These are phyloP conservation scores for Fomitopsis serialis DNA, from an alignment of 768 basidiomycete species.

Conservation along the genomic window DNA sequence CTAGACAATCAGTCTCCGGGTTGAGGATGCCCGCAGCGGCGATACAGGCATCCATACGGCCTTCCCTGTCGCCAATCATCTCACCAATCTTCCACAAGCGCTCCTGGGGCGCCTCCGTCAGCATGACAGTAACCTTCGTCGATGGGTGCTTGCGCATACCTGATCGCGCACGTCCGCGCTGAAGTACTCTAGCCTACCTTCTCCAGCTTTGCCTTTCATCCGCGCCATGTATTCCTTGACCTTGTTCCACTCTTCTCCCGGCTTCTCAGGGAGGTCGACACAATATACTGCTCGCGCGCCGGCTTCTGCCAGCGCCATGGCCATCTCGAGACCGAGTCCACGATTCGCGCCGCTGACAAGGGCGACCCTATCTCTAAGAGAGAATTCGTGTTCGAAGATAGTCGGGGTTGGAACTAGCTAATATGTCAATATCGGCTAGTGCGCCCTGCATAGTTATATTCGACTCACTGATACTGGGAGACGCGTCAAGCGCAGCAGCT, in stretches of 20 bases:
- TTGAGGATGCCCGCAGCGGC: constrained; percentile 69
- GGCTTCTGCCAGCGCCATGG: constrained; percentile 64
- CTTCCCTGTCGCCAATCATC: constrained; percentile 60
- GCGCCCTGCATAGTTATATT: too few relatives aligned
- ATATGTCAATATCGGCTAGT: background rate
- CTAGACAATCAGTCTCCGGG: constrained; percentile 50
- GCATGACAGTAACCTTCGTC: too few relatives aligned
- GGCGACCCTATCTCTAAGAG: constrained; percentile 26
- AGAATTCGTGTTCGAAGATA: constrained; percentile 19
- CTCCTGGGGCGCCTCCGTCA: constrained; percentile 5
- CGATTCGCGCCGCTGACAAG: constrained; percentile 33
- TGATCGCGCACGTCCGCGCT: constrained; percentile 63
- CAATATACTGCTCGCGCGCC: constrained; percentile 67
- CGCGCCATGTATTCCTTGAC: constrained; percentile 37
- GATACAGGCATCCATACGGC: constrained; percentile 66
- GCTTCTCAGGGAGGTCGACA: constrained; percentile 49
- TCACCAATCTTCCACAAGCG: constrained; percentile 44
- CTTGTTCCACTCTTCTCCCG: constrained; percentile 51
- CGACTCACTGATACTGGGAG: background rate
- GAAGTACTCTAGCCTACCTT: constrained; percentile 51
- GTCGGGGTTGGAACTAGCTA: constrained; percentile 7
- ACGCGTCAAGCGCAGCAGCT: background rate
- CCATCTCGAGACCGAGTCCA: constrained; percentile 78
- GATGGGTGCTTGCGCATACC: constrained; percentile 23
- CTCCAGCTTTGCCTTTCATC: constrained; percentile 10